These are phyloP conservation scores for Xylogone sp. DNA, from an alignment of 2,329 filamentous ascomycete genomes.

Conservation along the genomic window DNA sequence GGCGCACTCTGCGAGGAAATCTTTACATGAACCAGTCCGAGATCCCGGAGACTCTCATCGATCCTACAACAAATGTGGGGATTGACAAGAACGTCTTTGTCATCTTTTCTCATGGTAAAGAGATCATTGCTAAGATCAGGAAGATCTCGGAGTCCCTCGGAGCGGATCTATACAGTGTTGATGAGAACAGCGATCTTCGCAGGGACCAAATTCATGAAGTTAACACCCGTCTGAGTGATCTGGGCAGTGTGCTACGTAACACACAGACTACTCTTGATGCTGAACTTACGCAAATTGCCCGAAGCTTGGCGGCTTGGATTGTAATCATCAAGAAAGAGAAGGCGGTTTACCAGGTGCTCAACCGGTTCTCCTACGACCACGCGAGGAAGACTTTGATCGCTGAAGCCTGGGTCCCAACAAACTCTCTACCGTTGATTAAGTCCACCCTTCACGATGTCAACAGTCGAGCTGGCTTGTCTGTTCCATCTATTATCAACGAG, in stretches of 20 bases:
- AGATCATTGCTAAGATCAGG: constrained; percentile 96
- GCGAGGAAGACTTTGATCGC: constrained; percentile 94
- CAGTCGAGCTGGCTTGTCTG: constrained; percentile 90
- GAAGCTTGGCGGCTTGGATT: constrained; percentile 94
- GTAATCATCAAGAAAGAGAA: constrained; percentile 98
- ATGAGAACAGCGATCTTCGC: constrained; percentile 93
- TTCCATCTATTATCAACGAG: constrained; percentile 97
- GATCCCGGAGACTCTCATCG: constrained; percentile 88
- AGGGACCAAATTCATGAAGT: constrained; percentile 97
- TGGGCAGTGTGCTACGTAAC: constrained; percentile 88
- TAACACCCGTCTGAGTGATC: constrained; percentile 86
- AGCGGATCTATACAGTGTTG: constrained; percentile 92
- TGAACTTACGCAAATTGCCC: constrained; percentile 89
- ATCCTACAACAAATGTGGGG: constrained; percentile 88
- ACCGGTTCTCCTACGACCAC: constrained; percentile 94
- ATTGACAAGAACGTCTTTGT: constrained; percentile 98
- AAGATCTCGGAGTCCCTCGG: constrained; percentile 98
- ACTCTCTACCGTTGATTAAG: constrained; percentile 83
- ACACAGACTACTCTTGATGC: constrained; percentile 92
- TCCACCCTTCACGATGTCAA: constrained; percentile 95
- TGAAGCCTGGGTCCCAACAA: constrained; percentile 95
- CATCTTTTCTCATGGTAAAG: constrained; percentile 97
- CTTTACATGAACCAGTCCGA: constrained; percentile 99
- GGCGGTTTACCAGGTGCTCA: constrained; percentile 91
- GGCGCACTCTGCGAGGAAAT: constrained; percentile 95